Conservation (phyloP, 495 filamentous ascomycete species). For the Tetracladium setigerum region DNA sequence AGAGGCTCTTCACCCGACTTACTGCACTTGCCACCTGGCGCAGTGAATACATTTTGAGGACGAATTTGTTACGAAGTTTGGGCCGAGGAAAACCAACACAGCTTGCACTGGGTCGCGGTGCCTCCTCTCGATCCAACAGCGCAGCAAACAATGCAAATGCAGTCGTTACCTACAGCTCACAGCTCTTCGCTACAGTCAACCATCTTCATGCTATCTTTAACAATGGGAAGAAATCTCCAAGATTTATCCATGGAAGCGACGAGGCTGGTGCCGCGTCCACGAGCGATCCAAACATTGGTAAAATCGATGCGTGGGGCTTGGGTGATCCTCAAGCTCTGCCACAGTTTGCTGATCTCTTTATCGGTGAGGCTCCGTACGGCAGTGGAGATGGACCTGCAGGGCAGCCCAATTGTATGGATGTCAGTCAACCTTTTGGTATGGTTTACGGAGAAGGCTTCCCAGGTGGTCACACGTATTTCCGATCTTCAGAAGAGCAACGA, state of each 20-base stretch:
- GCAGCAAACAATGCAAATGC: constrained; percentile 48
- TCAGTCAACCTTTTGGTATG: constrained; percentile 78
- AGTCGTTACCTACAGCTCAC: constrained; percentile 72
- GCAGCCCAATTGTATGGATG: constrained; percentile 78
- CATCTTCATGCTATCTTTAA: constrained; percentile 68
- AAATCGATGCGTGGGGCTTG: constrained; percentile 78
- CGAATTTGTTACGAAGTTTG: constrained; percentile 73
- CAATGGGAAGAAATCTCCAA: constrained; percentile 59
- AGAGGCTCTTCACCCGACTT: constrained; percentile 69
- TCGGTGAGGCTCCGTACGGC: constrained; percentile 68
- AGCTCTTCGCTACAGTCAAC: constrained; percentile 64
- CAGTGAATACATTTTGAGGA: constrained; percentile 84
- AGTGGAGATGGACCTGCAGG: constrained; percentile 68
- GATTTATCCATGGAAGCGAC: constrained; percentile 73
- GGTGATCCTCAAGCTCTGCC: constrained; percentile 64
- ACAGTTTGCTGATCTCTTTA: constrained; percentile 68
- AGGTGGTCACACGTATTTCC: constrained; percentile 69
- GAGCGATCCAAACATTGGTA: constrained; percentile 69
- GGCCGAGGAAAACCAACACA: constrained; percentile 65
- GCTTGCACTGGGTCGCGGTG: constrained; percentile 26
- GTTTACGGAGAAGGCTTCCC: constrained; percentile 80
- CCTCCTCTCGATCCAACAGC: constrained; percentile 37
- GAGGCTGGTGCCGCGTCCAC: constrained; percentile 64
- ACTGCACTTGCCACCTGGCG: constrained; percentile 80
- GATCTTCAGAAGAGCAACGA: constrained; percentile 64